Evolutionary conservation across 139 green algal genomes (phyloP).

Genomic region (Chlamydomonas eustigma): DNA sequence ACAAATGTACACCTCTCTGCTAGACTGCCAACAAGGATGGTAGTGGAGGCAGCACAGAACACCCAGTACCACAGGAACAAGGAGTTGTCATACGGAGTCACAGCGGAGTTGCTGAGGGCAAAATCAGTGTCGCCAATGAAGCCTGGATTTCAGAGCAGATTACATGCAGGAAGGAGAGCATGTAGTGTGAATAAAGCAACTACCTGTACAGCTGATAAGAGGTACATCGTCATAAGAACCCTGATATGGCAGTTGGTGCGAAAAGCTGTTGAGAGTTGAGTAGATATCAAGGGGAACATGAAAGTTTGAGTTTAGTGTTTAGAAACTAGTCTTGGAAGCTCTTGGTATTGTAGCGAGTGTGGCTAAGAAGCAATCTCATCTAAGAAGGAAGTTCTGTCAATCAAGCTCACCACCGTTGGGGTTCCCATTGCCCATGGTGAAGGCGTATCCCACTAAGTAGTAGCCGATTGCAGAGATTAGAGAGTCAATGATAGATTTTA

Average conservation of each 20-base stretch:
- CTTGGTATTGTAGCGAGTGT: neutral
- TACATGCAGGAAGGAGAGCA: neutral
- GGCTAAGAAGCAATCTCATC: too few species aligned
- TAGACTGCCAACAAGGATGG: conserved; percentile 44
- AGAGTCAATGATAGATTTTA: conserved; percentile 39
- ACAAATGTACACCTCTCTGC: conserved; percentile 47
- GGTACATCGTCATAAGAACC: too few species aligned
- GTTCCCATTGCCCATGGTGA: conserved; percentile 27
- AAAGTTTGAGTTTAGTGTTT: too few species aligned
- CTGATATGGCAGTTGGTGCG: too few species aligned
- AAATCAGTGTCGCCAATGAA: conserved; percentile 48
- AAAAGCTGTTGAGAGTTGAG: too few species aligned
- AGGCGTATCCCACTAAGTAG: conserved; percentile 41
- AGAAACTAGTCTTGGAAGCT: neutral
- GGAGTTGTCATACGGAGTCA: conserved; percentile 1
- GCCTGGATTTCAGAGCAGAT: conserved; percentile 15
- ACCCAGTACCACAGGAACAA: conserved; percentile 37
- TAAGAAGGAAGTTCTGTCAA: neutral
- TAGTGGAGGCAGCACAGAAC: conserved; percentile 35
- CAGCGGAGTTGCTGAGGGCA: conserved; percentile 18
- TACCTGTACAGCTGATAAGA: too few species aligned
- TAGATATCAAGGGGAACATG: too few species aligned
- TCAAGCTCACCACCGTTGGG: conserved; percentile 33
- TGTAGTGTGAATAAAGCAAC: too few species aligned
- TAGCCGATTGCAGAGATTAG: conserved; percentile 35